Percentiles rank a stretch among this genome's conserved stretches.
These are phyloP conservation scores for Collybia nuda DNA, from an alignment of 768 basidiomycete species.

Conservation along the genomic window DNA sequence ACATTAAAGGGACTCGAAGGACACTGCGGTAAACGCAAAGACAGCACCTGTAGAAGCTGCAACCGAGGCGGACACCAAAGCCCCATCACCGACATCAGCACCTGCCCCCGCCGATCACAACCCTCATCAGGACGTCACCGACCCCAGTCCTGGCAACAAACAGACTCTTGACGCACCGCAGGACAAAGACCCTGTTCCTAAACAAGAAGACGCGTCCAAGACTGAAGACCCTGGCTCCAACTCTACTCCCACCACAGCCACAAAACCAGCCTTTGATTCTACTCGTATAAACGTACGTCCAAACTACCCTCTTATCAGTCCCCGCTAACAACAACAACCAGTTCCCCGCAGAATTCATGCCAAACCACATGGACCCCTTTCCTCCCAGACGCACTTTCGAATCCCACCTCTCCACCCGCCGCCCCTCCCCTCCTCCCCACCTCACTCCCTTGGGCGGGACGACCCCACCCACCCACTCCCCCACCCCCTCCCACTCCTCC, in stretches of 20 bases:
- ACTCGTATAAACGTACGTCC: neutral
- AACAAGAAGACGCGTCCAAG: conserved; percentile 9
- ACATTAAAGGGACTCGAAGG: no score
- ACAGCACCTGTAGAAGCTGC: conserved; percentile 15
- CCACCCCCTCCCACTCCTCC: conserved; percentile 60
- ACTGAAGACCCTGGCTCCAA: neutral
- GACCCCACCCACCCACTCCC: conserved; percentile 59
- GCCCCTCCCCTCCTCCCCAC: conserved; percentile 34
- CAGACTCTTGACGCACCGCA: neutral
- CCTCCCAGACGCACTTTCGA: conserved; percentile 38
- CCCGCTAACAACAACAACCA: no score
- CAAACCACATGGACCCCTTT: conserved; percentile 43
- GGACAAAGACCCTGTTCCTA: neutral
- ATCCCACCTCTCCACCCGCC: conserved; percentile 26
- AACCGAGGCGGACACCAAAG: neutral
- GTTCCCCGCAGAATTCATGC: conserved; percentile 34
- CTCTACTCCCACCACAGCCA: no score
- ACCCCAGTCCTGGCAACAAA: no score
- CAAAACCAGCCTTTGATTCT: no score
- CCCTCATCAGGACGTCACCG: neutral
- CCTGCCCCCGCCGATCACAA: neutral
- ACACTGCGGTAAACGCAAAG: no score
- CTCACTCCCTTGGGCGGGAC: conserved; percentile 49
- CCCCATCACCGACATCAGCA: neutral
- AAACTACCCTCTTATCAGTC: neutral